Conservation (phyloP, 768 basidiomycete genomes). For the Lactifluus rugatus region DNA sequence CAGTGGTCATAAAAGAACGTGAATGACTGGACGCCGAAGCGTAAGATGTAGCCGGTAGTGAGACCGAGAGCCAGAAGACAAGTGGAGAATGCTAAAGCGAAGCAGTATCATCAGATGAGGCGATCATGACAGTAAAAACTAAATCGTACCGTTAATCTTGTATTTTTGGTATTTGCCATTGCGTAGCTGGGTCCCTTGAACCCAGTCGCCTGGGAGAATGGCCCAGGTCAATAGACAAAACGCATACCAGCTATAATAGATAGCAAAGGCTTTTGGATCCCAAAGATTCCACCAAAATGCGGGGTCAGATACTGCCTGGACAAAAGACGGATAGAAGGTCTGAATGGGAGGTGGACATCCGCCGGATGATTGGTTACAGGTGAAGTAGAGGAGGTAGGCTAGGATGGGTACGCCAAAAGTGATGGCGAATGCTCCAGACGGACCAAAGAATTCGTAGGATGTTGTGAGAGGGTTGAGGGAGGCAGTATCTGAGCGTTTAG, state of each 20-base stretch:
- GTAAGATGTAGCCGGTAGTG: conserved; percentile 55
- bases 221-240: conserved; percentile 78
- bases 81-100: conserved; percentile 69
- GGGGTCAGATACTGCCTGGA: conserved; percentile 36
- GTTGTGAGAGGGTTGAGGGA: conserved; percentile 59
- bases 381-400: conserved; percentile 68
- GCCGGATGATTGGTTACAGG: conserved; percentile 60
- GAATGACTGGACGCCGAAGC: conserved; percentile 69
- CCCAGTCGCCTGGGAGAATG: conserved; percentile 52
- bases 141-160: conserved; percentile 85
- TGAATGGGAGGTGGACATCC: conserved; percentile 53
- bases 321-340: conserved; percentile 34
- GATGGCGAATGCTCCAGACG: conserved; percentile 64
- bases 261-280: conserved; percentile 66
- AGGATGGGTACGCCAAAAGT: conserved; percentile 60
- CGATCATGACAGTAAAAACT: not conserved
- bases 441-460: conserved; percentile 75
- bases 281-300: conserved; percentile 70
- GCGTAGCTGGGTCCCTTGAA: conserved; percentile 40
- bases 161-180: conserved; percentile 72
- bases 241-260: conserved; percentile 87
- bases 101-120: not conserved
- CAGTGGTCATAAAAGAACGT: conserved; percentile 90
- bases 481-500: not conserved
- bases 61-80: conserved; percentile 74